Base-by-base conservation (phyloP, 176 grass and related monocot species). In the Pharus latifolius region DNA sequence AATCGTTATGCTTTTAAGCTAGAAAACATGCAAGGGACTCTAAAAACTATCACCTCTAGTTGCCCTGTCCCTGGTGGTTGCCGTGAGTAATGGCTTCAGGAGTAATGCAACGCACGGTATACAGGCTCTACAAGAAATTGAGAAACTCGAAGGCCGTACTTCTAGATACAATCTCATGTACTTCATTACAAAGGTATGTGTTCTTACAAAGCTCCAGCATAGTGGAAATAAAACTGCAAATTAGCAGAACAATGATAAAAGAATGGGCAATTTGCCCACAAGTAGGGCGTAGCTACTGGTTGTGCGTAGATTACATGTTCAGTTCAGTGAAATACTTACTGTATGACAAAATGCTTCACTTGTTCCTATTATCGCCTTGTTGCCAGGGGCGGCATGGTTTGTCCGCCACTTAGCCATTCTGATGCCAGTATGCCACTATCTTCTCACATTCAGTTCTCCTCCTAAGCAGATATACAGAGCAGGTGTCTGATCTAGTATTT, bases 201-300 rank as follows among this genome's bases (percentile, higher is more conserved):
- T 0, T 50, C 13, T 50, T 73, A 26, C 62, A 75, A 52, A 60
- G 55, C 46, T 69, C 19, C 53, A 49, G 30, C 32, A 67, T 6
- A 82, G n/a, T 62, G 47, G 47, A 55, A 26, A 11, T 11, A 73
- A 3, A 72, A 63, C 50, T 35, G 59, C 47, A 34, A 1, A 53
- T 52, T 22, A 15, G 66, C 47, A 52, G 1, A 15, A 63, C 32
- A 49, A 4, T 49, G 28, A 29, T 48, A 57, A 29, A 60, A 38
- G n/a, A 60, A 49, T 13, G 32, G 73, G 58, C 74, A 84, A 84
- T 78, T 45, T 84, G 49, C 82, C 67, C 60, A 17, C 50, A 54
- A 60, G 24, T 25, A 35, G 10, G 31, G 24, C 11, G 52, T 20
- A 23, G 63, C 30, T 22, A 10, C 31, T 43, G 15, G 27, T 69